Evolutionary conservation across 2,329 filamentous ascomycete species (phyloP), one percentile per base, ranked within the genome.

Genomic region (Setomelanomma holmii): DNA sequence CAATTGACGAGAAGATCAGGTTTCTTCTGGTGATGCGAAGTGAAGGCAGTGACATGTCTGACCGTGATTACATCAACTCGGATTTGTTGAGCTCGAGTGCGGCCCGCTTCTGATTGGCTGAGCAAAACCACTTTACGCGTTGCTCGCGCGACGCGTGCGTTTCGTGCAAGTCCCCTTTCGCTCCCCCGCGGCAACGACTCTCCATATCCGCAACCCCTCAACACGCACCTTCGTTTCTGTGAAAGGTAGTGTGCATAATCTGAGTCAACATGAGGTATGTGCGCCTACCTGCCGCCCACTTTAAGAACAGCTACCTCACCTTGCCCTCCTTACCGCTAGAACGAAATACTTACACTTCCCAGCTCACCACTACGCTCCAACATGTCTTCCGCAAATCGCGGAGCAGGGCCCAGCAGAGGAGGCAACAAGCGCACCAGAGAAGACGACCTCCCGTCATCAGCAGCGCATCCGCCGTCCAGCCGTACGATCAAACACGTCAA

Each of bases 291-390:
- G 22, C 16, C 21, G 17, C 19, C 24, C 8, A 34, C 23, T 20
- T 14, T 22, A 2, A 16, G 16, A 43, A 11, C 33, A 17, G 33
- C 22, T 43, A 34, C 44, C 42, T 48, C 24, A 27, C 17, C 39
- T 49, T 58, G 52, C 67, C 60, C 65, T 61, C 60, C 42, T 57
- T 53, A 54, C 53, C 51, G 40, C 53, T 49, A 45, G 40, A 53
- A 43, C 57, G 53, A 34, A 24, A 39, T 35, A 30, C 61, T 68
- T 52, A 69, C 63, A 59, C 30, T 42, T 40, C 16, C 23, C 71
- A 96, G 90, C 81, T 96, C 91, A 74, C 92, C 93, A 73, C 83
- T 96, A 55, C 87, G 89, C 75, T 83, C 87, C 64, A 91, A 87
- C 77, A 89, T 90, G 81, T 86, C 88, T 55, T 93, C 92, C 60